Evolutionary conservation across 2,329 filamentous ascomycete genomes (phyloP).

Genomic region (Coniochaeta sp.): DNA sequence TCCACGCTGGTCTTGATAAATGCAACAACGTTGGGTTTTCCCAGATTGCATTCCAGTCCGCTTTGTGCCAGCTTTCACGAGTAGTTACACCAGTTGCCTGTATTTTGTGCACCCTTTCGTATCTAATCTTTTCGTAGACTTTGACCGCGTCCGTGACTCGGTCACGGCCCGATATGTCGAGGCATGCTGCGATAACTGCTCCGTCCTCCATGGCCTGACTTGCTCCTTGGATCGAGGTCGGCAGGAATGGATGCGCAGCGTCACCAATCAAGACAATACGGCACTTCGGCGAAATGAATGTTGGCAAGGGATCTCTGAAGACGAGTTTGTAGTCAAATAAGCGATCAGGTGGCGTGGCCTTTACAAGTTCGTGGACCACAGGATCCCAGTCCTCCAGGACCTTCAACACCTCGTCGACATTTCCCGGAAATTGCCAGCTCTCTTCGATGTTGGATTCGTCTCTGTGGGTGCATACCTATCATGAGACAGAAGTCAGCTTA

Average conservation of each 20-base stretch:
- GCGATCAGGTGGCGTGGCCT: constrained; percentile 26
- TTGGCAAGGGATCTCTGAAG: constrained; percentile 30
- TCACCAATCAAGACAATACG: constrained; percentile 37
- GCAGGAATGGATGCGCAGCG: constrained; percentile 39
- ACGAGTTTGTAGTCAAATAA: constrained; percentile 30
- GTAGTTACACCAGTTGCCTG: constrained; percentile 38
- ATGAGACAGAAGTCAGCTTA: background rate
- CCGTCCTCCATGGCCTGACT: constrained; percentile 41
- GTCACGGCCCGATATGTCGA: constrained; percentile 13
- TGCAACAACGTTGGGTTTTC: constrained; percentile 34
- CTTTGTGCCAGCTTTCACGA: constrained; percentile 42
- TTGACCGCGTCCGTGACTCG: constrained; percentile 16
- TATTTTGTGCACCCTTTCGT: constrained; percentile 31
- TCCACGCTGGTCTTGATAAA: constrained; percentile 39
- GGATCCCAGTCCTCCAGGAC: constrained; percentile 39
- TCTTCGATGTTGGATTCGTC: constrained; percentile 38
- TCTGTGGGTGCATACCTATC: constrained; percentile 31
- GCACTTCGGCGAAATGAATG: constrained; percentile 28
- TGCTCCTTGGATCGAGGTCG: constrained; percentile 36
- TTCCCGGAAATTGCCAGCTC: constrained; percentile 34
- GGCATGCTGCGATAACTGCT: constrained; percentile 33
- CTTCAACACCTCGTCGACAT: constrained; percentile 30
- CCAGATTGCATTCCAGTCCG: constrained; percentile 36
- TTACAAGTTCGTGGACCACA: constrained; percentile 34
- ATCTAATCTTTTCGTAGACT: constrained; percentile 30